Conservation (phyloP, 148 eudicot genomes). For the Rhododendron williamsianum region DNA sequence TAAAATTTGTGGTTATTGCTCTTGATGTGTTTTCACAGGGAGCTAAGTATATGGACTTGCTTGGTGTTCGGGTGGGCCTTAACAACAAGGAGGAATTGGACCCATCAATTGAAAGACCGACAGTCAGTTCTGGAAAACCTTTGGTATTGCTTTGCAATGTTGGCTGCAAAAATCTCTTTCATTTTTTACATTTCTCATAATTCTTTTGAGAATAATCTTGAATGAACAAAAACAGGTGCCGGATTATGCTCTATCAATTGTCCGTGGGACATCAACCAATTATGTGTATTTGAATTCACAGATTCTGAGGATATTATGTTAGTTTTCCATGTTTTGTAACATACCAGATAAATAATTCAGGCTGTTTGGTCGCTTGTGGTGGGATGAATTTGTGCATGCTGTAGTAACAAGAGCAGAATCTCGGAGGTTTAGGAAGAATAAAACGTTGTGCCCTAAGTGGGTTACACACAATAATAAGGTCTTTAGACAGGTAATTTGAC, state of each 20-base stretch:
- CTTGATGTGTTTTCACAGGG: background rate
- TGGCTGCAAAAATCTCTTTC: no score
- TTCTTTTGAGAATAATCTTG: no score
- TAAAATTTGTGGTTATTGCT: no score
- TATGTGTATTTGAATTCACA: no score
- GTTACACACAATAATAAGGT: no score
- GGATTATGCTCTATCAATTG: slow-evolving; percentile 17
- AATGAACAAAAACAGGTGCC: background rate
- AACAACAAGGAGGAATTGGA: slow-evolving; percentile 16
- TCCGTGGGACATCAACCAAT: slow-evolving; percentile 20
- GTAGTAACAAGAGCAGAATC: slow-evolving; percentile 21
- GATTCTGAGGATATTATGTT: no score
- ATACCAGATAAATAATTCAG: no score
- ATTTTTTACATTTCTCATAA: no score
- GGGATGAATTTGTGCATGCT: slow-evolving; percentile 20
- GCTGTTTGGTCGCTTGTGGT: slow-evolving; percentile 20
- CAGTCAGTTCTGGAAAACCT: slow-evolving; percentile 21
- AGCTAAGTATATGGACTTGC: slow-evolving; percentile 22
- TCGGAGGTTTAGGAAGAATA: no score
- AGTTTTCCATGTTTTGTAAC: no score
- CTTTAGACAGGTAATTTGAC: no score
- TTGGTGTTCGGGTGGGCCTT: slow-evolving; percentile 14
- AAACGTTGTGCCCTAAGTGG: no score
- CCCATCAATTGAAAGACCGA: background rate
- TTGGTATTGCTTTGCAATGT: slow-evolving; percentile 10